Conservation (phyloP, 768 basidiomycete species). For the Clavaria fumosa region DNA sequence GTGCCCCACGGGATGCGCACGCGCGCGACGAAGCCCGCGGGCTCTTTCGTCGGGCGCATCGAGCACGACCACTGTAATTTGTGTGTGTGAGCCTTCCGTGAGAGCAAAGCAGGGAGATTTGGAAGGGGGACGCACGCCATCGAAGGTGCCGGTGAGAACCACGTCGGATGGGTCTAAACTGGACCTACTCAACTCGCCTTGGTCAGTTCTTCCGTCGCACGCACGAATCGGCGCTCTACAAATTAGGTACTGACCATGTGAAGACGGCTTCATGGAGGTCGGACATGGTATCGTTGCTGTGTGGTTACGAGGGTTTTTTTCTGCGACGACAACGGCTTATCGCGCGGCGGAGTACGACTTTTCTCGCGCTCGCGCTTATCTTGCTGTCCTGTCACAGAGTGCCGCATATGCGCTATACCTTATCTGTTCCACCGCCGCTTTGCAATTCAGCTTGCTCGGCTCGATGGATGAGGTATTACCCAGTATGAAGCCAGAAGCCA, state of each 20-base stretch:
- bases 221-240: no score
- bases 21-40: slow-evolving; percentile 39
- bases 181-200: slow-evolving; percentile 1
- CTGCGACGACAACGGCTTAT: no score
- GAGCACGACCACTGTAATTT: slow-evolving; percentile 43
- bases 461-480: no score
- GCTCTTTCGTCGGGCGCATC: slow-evolving; percentile 34
- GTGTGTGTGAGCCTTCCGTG: slow-evolving; percentile 44
- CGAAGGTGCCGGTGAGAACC: not conserved
- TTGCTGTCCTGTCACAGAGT: no score
- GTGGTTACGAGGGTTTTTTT: no score
- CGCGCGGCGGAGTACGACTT: no score
- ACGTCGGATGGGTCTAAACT: not conserved
- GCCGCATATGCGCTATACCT: no score
- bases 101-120: slow-evolving; percentile 45
- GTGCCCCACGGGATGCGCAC: slow-evolving; percentile 44
- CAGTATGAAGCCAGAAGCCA: no score
- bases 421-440: no score
- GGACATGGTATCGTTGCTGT: slow-evolving; percentile 20
- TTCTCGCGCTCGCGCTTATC: no score
- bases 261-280: slow-evolving; percentile 38
- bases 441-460: no score
- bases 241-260: slow-evolving; percentile 39
- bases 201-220: not conserved
- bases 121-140: slow-evolving; percentile 36